A percentile compares a stretch with the other conserved stretches of the same genome.
Conservation (phyloP, 306 rosid genomes). For the Dryas octopetala region DNA sequence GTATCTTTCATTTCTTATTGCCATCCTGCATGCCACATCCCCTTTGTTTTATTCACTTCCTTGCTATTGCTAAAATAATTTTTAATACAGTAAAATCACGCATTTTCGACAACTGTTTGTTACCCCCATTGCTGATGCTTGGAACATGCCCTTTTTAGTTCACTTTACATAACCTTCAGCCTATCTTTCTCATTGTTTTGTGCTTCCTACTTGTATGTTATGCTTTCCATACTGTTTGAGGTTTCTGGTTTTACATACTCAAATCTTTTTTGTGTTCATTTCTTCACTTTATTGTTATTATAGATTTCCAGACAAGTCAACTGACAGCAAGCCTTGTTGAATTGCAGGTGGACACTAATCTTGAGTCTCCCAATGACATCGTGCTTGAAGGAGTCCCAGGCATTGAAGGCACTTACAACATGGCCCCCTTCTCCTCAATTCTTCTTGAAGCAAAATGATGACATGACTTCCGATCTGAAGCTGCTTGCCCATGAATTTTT, state of each 20-base stretch:
- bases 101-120: too few relatives aligned
- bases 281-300: neutral
- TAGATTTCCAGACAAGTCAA: neutral
- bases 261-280: neutral
- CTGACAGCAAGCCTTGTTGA: neutral
- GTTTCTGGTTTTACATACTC: neutral
- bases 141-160: too few relatives aligned
- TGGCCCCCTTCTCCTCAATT: constrained; percentile 82
- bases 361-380: constrained; percentile 69
- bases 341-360: constrained; percentile 81
- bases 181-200: neutral
- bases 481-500: constrained; percentile 22
- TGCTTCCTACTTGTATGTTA: neutral
- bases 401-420: constrained; percentile 46
- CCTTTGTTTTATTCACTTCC: neutral
- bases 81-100: too few relatives aligned
- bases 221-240: neutral
- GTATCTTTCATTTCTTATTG: neutral
- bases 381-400: constrained; percentile 59
- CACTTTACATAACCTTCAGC: neutral
- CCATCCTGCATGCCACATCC: neutral
- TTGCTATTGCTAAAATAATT: neutral
- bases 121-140: too few relatives aligned
- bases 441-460: constrained; percentile 76
- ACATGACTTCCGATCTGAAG: constrained; percentile 20